Conservation (phyloP, 352 stramenopile species). For the Pythium aquatile region DNA sequence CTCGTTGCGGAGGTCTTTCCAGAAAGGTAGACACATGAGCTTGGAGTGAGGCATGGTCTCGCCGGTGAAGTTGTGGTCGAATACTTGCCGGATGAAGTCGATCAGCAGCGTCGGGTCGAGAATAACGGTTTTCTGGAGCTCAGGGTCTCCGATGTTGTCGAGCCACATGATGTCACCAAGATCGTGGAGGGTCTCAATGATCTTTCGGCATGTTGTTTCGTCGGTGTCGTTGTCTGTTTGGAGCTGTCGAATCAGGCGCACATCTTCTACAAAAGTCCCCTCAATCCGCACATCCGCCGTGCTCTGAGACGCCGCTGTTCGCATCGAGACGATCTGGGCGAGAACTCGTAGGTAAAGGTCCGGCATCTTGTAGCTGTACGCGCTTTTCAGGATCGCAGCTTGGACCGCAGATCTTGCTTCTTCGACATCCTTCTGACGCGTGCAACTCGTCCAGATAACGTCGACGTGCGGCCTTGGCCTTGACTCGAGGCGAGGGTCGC, state of each 20-base stretch:
- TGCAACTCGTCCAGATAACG: conserved; percentile 12
- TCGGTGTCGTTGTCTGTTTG: background rate
- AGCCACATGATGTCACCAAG: conserved; percentile 24
- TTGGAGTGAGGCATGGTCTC: background rate
- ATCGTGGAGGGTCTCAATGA: conserved; percentile 18
- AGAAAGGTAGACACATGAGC: conserved; percentile 1
- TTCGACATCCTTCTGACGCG: background rate
- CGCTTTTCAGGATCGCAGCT: conserved; percentile 2
- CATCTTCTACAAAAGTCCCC: background rate
- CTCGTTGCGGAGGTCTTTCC: conserved; percentile 5
- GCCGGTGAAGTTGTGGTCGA: conserved; percentile 8
- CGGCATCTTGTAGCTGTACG: conserved; percentile 11
- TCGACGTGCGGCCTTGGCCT: conserved; percentile 1
- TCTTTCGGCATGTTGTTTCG: background rate
- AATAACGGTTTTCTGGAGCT: conserved; percentile 11
- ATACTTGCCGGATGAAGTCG: conserved; percentile 18
- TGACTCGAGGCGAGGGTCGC: background rate
- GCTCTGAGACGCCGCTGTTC: background rate
- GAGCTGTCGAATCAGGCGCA: background rate
- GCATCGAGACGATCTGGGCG: background rate
- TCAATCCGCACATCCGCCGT: background rate
- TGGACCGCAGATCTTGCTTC: background rate
- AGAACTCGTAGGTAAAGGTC: conserved; percentile 11
- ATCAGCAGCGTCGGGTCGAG: conserved; percentile 17
- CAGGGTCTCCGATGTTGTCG: background rate